phyloP scores from a whole-genome alignment of 164 flowering plant genomes.

The Warburgia ugandensis region DNA sequence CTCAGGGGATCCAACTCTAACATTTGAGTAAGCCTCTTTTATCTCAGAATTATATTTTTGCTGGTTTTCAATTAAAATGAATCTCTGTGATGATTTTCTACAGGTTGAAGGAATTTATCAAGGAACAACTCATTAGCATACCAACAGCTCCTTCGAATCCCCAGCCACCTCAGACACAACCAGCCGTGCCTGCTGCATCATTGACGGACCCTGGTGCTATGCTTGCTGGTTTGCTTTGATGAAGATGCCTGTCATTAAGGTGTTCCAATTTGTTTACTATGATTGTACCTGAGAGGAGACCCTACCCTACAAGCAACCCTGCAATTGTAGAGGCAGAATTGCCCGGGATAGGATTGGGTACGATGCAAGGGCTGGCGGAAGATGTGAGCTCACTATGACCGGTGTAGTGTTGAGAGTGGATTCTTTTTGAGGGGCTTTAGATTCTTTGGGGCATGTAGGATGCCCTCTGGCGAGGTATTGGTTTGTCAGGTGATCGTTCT shows the following conservation, averaged over 20 bases:
- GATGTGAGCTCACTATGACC: slow-evolving; percentile 24
- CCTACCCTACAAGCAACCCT: slow-evolving; percentile 15
- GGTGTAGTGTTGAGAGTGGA: slow-evolving; percentile 25
- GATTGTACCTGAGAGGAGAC: slow-evolving; percentile 28
- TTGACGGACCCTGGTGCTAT: slow-evolving; percentile 78
- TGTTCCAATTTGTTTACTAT: slow-evolving; percentile 38
- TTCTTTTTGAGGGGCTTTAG: slow-evolving; percentile 15
- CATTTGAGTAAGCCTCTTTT: slow-evolving; percentile 63
- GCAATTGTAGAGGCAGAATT: slow-evolving; percentile 17
- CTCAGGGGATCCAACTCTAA: slow-evolving; percentile 80
- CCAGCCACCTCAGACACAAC: slow-evolving; percentile 35
- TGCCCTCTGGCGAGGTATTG: slow-evolving; percentile 22
- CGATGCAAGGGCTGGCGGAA: slow-evolving; percentile 67
- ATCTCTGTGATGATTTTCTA: too few species aligned
- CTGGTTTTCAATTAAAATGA: too few species aligned
- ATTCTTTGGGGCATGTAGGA: slow-evolving; percentile 41
- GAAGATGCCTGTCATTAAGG: too few species aligned
- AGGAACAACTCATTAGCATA: slow-evolving; percentile 72
- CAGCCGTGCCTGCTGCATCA: slow-evolving; percentile 29
- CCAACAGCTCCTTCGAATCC: slow-evolving; percentile 34
- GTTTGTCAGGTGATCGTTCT: too few species aligned
- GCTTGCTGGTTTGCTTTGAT: slow-evolving; percentile 81
- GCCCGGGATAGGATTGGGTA: slow-evolving; percentile 17
- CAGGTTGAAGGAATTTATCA: slow-evolving; percentile 95
- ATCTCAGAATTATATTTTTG: too few species aligned